Conservation (phyloP, 345 rosid genomes). For the Diplotaxis tenuifolia region DNA sequence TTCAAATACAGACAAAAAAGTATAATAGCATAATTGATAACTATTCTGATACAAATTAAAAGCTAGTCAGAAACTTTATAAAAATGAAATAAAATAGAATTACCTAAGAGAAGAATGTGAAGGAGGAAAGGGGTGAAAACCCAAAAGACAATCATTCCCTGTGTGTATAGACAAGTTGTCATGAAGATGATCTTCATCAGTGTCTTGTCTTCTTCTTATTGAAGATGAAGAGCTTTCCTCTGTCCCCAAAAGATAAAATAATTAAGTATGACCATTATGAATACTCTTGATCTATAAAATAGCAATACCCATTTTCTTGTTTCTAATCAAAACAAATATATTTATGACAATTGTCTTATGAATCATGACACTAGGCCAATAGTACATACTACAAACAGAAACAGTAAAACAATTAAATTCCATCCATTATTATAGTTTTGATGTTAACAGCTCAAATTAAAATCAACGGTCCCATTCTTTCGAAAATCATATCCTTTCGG, state of each 20-base stretch:
- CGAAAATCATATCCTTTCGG: conserved; percentile 5
- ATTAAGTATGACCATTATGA: conserved; percentile 6
- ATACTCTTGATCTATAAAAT: conserved; percentile 17
- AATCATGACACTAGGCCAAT: conserved; percentile 40
- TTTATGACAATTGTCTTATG: conserved; percentile 39
- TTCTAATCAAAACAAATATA: neutral
- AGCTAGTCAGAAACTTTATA: conserved; percentile 18
- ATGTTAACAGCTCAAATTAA: conserved; percentile 31
- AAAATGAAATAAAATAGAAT: neutral
- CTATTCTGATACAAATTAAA: conserved; percentile 23
- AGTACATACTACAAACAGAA: conserved; percentile 39
- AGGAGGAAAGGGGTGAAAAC: conserved; percentile 35
- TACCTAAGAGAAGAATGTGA: conserved; percentile 40
- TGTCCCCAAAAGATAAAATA: neutral
- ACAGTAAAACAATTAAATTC: conserved; percentile 35
- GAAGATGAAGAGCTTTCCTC: conserved; percentile 37
- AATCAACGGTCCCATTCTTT: conserved; percentile 30
- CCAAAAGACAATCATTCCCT: conserved; percentile 43
- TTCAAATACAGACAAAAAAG: conserved; percentile 28
- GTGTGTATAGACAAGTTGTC: conserved; percentile 37
- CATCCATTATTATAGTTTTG: conserved; percentile 33
- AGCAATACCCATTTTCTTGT: neutral
- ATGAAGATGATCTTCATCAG: conserved; percentile 34
- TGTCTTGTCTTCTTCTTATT: conserved; percentile 42
- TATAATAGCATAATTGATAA: conserved; percentile 6